Base-by-base conservation (phyloP, 1,284 basidiomycete species). In the Anthracocystis walkeri region DNA sequence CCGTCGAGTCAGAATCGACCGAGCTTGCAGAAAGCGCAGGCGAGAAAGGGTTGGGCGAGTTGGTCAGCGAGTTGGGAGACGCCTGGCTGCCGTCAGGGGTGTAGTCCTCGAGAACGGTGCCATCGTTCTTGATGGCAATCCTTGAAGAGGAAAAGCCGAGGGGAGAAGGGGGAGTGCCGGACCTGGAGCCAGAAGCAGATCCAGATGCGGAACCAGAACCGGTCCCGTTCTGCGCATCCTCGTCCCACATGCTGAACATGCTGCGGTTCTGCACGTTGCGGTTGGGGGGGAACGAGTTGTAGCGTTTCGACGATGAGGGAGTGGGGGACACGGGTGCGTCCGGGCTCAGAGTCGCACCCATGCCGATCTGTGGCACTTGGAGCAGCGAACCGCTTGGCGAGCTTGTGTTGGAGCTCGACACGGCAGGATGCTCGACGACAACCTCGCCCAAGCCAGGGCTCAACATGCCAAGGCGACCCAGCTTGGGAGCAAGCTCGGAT, bases 401-500 rank as follows among this genome's bases (percentile, higher is more conserved):
- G 44, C 57, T 60, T 20, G 68, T 77, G 50, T 49, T 62, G 35
- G 67, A 74, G 21, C 52, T 51, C 29, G 25, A 58, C 35, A 65
- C 61, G 18, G 67, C 75, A 31, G 64, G 44, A 44, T 82, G 80
- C 66, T 81, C 72, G 8, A 82, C 71, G 10, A 76, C 65, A 12
- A 54, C 35, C 38, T 82, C 62, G 31, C 66, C 79, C 16, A 82
- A 45, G 18, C 80, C 80, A 21, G 80, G 80, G 31, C 73, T 77
- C 66, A 82, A 53, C 80, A 82, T 82, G 42, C 80, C 77, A 11
- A 77, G 73, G 16, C 67, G 72, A 27, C 65, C 70, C 38, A 82
- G 77, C 52, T 70, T 66, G 48, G 76, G 73, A 23, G 71, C 61
- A 5, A 70, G 60, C 38, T 72, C 63, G 7, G 76, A 61, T 12